These are phyloP conservation scores for Monilinia fructicola DNA, from an alignment of 2,329 filamentous ascomycete genomes.

Conservation along the genomic window DNA sequence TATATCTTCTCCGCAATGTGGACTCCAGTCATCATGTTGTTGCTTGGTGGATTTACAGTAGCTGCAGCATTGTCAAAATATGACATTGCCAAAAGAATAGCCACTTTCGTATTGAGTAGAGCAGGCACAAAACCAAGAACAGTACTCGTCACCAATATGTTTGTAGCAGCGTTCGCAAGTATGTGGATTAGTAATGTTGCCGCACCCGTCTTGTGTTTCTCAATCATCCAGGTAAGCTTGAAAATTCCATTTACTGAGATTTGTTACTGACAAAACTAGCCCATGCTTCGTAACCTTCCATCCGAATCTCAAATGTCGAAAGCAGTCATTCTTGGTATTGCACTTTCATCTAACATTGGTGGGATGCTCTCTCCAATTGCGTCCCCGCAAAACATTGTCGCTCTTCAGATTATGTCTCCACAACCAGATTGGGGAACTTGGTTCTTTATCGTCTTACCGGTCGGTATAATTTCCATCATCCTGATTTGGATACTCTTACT, in stretches of 20 bases:
- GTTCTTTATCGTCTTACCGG: slow-evolving; percentile 95
- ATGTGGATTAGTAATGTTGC: slow-evolving; percentile 99
- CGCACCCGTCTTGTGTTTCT: slow-evolving; percentile 93
- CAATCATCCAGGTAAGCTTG: slow-evolving; percentile 78
- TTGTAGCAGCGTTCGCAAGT: slow-evolving; percentile 93
- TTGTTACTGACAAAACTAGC: slow-evolving; percentile 49
- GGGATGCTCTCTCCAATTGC: slow-evolving; percentile 96
- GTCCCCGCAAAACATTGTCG: slow-evolving; percentile 95
- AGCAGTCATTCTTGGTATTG: slow-evolving; percentile 91
- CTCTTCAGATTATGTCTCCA: slow-evolving; percentile 91
- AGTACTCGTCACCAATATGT: slow-evolving; percentile 96
- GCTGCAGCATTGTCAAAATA: slow-evolving; percentile 95
- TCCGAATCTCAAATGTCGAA: slow-evolving; percentile 91
- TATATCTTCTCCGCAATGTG: slow-evolving; percentile 96
- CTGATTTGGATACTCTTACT: slow-evolving; percentile 88
- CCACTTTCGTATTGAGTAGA: slow-evolving; percentile 93
- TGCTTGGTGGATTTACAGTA: slow-evolving; percentile 93
- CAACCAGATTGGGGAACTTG: slow-evolving; percentile 90
- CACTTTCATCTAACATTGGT: slow-evolving; percentile 90
- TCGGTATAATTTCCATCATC: slow-evolving; percentile 84
- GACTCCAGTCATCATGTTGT: slow-evolving; percentile 98
- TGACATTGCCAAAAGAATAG: slow-evolving; percentile 95
- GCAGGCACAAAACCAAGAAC: slow-evolving; percentile 87
- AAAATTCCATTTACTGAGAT: neutral
- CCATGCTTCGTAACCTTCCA: slow-evolving; percentile 89